These are phyloP conservation scores for Oryza glaberrima DNA, from an alignment of 176 grass and related monocot species.

Conservation along the genomic window DNA sequence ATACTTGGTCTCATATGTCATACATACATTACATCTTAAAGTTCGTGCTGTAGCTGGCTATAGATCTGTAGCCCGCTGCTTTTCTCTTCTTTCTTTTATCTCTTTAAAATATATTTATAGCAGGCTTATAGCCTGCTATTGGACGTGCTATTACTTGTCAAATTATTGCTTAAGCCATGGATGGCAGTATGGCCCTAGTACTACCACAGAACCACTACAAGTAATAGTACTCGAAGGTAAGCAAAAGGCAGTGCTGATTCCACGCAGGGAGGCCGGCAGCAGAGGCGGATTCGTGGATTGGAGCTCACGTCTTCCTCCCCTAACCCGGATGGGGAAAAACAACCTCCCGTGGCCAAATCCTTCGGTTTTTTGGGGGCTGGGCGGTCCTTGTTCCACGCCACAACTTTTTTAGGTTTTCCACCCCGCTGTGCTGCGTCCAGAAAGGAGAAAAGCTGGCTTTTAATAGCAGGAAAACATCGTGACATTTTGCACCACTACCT, in stretches of 20 bases:
- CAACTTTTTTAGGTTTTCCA: neutral
- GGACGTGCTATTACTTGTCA: neutral
- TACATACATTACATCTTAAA: too few species aligned
- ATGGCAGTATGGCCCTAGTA: neutral
- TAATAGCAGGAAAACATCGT: neutral
- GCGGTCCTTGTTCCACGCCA: neutral
- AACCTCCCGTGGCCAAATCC: neutral
- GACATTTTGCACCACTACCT: too few species aligned
- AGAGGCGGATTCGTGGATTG: constrained; percentile 16
- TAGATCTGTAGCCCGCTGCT: too few species aligned
- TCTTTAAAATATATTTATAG: too few species aligned
- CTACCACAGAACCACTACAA: neutral
- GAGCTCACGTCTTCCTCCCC: constrained; percentile 31
- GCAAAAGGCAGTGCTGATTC: constrained; percentile 27
- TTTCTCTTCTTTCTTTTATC: too few species aligned
- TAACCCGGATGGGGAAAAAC: neutral
- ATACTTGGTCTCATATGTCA: too few species aligned
- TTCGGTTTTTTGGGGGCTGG: neutral
- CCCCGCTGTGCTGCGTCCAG: neutral
- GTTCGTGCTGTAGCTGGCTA: too few species aligned
- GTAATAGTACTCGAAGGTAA: constrained; percentile 2
- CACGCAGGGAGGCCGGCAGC: neutral
- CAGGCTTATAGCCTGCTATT: too few species aligned
- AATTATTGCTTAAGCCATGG: constrained; percentile 1
- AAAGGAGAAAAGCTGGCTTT: neutral